Conservation (phyloP, 352 stramenopile species). For the Globisporangium yorkense region DNA sequence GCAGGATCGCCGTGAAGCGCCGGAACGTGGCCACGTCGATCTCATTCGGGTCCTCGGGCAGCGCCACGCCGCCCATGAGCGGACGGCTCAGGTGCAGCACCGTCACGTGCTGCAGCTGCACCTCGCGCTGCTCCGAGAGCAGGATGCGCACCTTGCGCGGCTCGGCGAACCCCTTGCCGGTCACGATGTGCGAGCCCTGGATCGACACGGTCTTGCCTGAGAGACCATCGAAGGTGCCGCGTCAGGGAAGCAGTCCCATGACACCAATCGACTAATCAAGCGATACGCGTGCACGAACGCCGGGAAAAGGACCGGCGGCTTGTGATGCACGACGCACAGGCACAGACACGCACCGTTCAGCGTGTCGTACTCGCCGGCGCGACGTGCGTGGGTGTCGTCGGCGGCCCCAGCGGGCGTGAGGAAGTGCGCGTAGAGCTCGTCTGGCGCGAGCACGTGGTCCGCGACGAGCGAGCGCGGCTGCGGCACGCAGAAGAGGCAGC, state of each 20-base stretch:
- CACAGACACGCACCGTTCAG: slow-evolving; percentile 38
- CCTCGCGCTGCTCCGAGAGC: slow-evolving; percentile 52
- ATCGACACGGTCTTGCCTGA: slow-evolving; percentile 50
- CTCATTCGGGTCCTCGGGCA: slow-evolving; percentile 71
- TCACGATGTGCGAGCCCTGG: slow-evolving; percentile 51
- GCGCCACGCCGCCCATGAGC: slow-evolving; percentile 46
- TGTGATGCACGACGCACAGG: background rate
- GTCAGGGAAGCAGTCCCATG: no score
- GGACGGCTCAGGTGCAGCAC: slow-evolving; percentile 71
- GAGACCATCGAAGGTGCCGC: background rate
- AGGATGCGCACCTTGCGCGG: slow-evolving; percentile 61
- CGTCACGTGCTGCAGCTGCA: slow-evolving; percentile 46
- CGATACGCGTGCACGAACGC: background rate
- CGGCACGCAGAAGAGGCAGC: slow-evolving; percentile 62
- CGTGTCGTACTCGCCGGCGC: slow-evolving; percentile 49
- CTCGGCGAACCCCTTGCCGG: slow-evolving; percentile 40
- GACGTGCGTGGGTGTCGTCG: slow-evolving; percentile 13
- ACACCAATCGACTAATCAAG: no score
- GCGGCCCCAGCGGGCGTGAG: slow-evolving; percentile 23
- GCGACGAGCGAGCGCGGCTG: slow-evolving; percentile 54
- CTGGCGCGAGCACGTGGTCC: slow-evolving; percentile 24
- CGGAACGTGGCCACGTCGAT: slow-evolving; percentile 69
- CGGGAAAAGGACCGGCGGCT: background rate
- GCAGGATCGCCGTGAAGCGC: slow-evolving; percentile 70
- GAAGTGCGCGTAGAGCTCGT: slow-evolving; percentile 55